A percentile compares a stretch with the other conserved stretches of the same genome.
Evolutionary conservation across 73 alveolate species (phyloP).

Genomic region (Paramecium tetraurelia): DNA sequence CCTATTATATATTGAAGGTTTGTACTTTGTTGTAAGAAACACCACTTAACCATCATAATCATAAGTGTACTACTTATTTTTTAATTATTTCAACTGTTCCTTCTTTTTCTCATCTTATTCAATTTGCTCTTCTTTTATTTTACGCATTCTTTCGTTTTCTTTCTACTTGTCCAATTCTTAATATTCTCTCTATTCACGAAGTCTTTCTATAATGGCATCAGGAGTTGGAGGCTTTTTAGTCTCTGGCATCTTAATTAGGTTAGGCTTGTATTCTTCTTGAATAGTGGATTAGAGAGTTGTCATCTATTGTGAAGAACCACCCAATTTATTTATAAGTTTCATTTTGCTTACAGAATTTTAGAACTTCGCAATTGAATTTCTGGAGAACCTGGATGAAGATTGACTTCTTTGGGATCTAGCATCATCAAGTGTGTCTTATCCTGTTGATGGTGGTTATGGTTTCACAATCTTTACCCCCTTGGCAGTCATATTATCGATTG

Average conservation of each 20-base stretch:
- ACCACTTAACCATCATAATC: slow-evolving; percentile 51
- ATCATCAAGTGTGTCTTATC: neutral
- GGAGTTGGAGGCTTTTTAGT: slow-evolving; percentile 39
- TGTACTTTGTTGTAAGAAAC: slow-evolving; percentile 32
- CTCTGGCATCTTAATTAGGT: neutral
- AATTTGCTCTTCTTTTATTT: neutral
- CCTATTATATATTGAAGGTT: neutral
- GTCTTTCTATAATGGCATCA: slow-evolving; percentile 31
- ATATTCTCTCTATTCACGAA: slow-evolving; percentile 37
- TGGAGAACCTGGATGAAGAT: slow-evolving; percentile 15
- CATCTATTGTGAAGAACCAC: neutral
- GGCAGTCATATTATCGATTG: slow-evolving; percentile 44
- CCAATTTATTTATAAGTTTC: neutral
- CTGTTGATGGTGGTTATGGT: neutral
- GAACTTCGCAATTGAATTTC: neutral
- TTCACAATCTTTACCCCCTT: slow-evolving; percentile 7
- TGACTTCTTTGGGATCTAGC: neutral
- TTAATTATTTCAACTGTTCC: slow-evolving; percentile 5
- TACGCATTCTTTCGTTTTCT: slow-evolving; percentile 42
- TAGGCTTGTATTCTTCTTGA: neutral
- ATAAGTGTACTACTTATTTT: slow-evolving; percentile 10
- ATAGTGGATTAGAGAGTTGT: neutral
- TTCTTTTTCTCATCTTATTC: slow-evolving; percentile 25
- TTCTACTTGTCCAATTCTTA: neutral
- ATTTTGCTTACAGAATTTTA: slow-evolving; percentile 21